Base-by-base conservation (phyloP, 1,284 basidiomycete genomes). In the Agaricales sp. region DNA sequence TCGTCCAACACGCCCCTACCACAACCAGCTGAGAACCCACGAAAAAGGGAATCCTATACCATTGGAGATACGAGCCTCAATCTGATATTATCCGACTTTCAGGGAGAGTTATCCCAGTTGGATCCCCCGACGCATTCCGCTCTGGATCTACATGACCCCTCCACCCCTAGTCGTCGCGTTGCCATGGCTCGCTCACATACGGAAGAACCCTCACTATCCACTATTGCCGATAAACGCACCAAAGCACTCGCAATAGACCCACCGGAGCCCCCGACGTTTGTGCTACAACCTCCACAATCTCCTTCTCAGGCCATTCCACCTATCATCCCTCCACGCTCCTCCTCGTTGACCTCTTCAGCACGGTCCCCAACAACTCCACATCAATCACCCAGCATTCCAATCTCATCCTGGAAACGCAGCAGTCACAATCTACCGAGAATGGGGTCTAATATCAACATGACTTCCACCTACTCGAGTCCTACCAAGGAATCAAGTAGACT, bases 21-120 rank as follows among this genome's bases (percentile, higher is more conserved):
- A 45, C 61, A 60, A 3, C 62, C 63, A 20, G 25, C 58, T 16
- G 18, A 65, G 48, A 61, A 60, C 24, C 58, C 54, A 51, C 60
- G 53, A 52, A 55, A 55, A 47, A 60, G 59, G 50, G 64, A 62
- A 55, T 55, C 24, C 61, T 57, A 45, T 63, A 53, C n/a, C n/a
- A n/a, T n/a, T n/a, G n/a, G 63, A 24, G 75, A 77, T 46, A 67
- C 66, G 6, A 66, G 71, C n/a, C 63, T 82, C 25, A 71, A 70
- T 58, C 78, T 77, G 21, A 75, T 88, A 52, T 65, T 87, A 49
- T 75, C 72, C 54, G 79, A 87, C 53, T 80, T 88, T 62, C 74
- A 77, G 63, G 82, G 80, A 50, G 75, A 82, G 62, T 68, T 87
- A 46, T 76, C 75, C 51, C 73, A 80, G 53, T 65, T 86, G 51